A percentile compares a stretch with the other conserved stretches of the same genome.
Conservation (phyloP, 768 basidiomycete species). For the Clitopilus hobsonii region DNA sequence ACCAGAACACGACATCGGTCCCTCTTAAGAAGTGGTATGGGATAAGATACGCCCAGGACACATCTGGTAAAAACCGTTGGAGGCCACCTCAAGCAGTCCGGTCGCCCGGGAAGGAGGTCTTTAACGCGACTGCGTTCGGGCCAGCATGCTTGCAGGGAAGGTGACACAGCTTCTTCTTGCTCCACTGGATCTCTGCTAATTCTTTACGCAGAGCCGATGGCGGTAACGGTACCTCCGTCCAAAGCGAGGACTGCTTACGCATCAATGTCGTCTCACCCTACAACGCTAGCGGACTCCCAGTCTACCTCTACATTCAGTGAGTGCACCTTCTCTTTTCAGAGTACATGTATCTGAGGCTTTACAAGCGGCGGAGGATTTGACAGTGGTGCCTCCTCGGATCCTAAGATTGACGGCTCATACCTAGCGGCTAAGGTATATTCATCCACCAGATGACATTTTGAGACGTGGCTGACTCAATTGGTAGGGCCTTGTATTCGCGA, state of each 20-base stretch:
- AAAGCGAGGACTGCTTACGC: conserved; percentile 35
- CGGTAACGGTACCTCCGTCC: conserved; percentile 27
- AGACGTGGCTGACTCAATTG: background rate
- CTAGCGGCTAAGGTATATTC: conserved; percentile 21
- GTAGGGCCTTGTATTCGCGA: conserved; percentile 28
- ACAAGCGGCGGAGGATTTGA: conserved; percentile 27
- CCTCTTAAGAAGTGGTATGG: conserved; percentile 25
- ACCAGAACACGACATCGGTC: conserved; percentile 16
- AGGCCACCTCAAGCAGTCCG: conserved; percentile 19
- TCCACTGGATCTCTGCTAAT: background rate
- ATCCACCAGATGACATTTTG: background rate
- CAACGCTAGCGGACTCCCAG: conserved; percentile 24
- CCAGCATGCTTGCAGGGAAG: conserved; percentile 29
- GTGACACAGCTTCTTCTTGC: conserved; percentile 5
- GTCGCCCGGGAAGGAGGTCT: conserved; percentile 7
- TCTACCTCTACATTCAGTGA: conserved; percentile 25
- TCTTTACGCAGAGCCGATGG: conserved; percentile 18
- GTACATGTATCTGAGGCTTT: background rate
- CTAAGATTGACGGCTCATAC: conserved; percentile 28
- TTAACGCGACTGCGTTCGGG: conserved; percentile 25
- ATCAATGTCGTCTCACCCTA: conserved; percentile 37
- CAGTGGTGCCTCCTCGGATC: conserved; percentile 29
- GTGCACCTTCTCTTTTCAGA: background rate
- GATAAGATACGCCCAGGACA: conserved; percentile 24
- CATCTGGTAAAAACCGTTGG: conserved; percentile 24